Conservation (phyloP, 805 yeast species). For the Priceomyces haplophilus region DNA sequence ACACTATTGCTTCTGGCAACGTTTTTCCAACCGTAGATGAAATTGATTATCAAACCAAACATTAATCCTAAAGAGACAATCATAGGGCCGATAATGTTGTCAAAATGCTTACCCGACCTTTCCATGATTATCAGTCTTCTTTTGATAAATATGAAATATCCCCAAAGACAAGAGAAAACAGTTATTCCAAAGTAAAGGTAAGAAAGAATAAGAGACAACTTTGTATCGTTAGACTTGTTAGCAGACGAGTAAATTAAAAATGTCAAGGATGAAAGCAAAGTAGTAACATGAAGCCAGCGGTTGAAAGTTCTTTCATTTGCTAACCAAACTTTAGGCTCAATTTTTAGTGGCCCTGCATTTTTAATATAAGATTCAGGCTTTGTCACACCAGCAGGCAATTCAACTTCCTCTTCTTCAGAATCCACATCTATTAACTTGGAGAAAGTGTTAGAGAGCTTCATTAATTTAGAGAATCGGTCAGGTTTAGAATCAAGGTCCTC, state of each 20-base stretch:
- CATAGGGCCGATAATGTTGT: conserved; percentile 86
- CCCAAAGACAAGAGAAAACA: conserved; percentile 84
- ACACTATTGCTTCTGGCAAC: conserved; percentile 11
- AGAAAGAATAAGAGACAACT: conserved; percentile 66
- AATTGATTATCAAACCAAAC: conserved; percentile 66
- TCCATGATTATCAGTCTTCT: conserved; percentile 72
- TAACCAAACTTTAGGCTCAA: conserved; percentile 97
- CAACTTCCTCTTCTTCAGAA: conserved; percentile 80
- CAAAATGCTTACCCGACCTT: conserved; percentile 84
- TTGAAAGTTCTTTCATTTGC: conserved; percentile 97
- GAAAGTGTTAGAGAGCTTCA: conserved; percentile 26
- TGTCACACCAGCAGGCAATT: conserved; percentile 83
- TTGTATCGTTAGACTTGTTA: conserved; percentile 58
- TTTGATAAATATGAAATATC: conserved; percentile 68
- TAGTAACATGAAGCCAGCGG: conserved; percentile 90
- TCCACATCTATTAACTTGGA: conserved; percentile 58
- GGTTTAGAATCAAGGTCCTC: conserved; percentile 32
- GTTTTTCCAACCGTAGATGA: conserved; percentile 54
- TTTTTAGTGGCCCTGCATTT: conserved; percentile 87
- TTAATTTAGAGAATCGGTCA: conserved; percentile 16
- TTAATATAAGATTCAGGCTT: conserved; percentile 78
- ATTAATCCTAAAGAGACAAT: conserved; percentile 69
- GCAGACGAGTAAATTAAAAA: conserved; percentile 81
- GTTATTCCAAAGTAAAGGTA: conserved; percentile 79
- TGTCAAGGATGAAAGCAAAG: conserved; percentile 79